These are phyloP conservation scores for Thinopyrum elongatum DNA, from an alignment of 176 grass and related monocot genomes.

Conservation along the genomic window DNA sequence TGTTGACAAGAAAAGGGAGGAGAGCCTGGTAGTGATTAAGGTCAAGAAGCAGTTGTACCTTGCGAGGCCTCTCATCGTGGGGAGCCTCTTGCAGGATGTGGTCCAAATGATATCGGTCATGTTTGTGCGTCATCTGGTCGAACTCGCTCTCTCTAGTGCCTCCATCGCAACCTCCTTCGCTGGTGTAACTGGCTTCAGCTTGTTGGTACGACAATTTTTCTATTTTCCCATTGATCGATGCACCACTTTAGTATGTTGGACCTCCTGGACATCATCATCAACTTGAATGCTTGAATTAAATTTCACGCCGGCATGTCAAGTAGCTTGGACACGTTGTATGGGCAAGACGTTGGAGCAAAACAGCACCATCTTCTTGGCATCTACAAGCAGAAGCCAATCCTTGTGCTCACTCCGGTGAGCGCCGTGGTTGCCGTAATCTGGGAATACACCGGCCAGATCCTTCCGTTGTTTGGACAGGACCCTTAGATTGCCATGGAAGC, in stretches of 20 bases:
- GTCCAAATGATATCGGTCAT: conserved; percentile 49
- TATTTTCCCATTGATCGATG: no score
- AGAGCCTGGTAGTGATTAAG: conserved; percentile 15
- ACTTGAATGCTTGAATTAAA: neutral
- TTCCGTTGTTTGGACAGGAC: conserved; percentile 59
- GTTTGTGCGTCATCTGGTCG: conserved; percentile 39
- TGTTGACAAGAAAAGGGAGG: conserved; percentile 6
- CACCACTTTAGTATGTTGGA: neutral
- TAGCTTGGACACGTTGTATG: conserved; percentile 53
- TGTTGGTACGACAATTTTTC: conserved; percentile 13
- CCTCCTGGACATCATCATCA: neutral
- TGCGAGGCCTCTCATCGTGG: conserved; percentile 25
- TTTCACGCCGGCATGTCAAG: conserved; percentile 40
- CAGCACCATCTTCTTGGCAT: conserved; percentile 54
- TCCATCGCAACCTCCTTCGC: conserved; percentile 51
- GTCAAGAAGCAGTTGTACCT: conserved; percentile 41
- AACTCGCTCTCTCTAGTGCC: conserved; percentile 44
- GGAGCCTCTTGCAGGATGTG: conserved; percentile 35
- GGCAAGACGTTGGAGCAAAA: conserved; percentile 67
- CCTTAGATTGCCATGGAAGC: conserved; percentile 54
- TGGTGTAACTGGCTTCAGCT: conserved; percentile 39
- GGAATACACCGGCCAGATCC: conserved; percentile 51
- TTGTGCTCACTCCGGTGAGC: conserved; percentile 53
- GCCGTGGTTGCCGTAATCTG: conserved; percentile 40
- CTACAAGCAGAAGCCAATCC: conserved; percentile 60